Percentiles rank a stretch among this genome's conserved stretches.
Evolutionary conservation across 2,329 filamentous ascomycete genomes (phyloP).

Genomic region (Verticillium dahliae): DNA sequence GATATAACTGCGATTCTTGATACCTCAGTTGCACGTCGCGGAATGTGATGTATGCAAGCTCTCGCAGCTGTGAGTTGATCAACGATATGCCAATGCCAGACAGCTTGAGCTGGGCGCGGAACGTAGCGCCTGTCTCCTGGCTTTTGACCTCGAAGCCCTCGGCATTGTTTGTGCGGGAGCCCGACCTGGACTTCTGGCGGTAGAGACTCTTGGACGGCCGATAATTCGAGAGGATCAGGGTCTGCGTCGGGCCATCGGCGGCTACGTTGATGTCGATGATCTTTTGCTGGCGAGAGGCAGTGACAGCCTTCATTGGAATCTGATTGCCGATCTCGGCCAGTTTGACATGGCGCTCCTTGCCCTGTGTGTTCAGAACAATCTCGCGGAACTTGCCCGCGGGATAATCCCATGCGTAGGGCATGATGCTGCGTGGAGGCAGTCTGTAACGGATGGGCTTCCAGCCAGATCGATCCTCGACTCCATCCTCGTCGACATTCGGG

Average conservation of each 20-base stretch:
- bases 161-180: constrained; percentile 42
- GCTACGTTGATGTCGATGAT: constrained; percentile 96
- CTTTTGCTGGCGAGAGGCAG: constrained; percentile 63
- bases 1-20: constrained; percentile 87
- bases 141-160: constrained; percentile 91
- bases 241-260: constrained; percentile 92
- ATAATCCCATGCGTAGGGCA: constrained; percentile 99
- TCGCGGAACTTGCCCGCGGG: constrained; percentile 96
- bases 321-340: constrained; percentile 94
- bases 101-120: constrained; percentile 81
- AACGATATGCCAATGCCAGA: constrained; percentile 90
- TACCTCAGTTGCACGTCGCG: constrained; percentile 87
- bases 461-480: constrained; percentile 72
- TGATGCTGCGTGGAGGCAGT: constrained; percentile 88
- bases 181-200: constrained; percentile 47
- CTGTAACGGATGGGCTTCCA: constrained; percentile 93
- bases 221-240: constrained; percentile 89
- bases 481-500: constrained; percentile 87
- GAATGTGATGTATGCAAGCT: constrained; percentile 89
- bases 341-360: constrained; percentile 85
- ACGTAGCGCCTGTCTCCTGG: constrained; percentile 78
- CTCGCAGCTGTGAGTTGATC: constrained; percentile 85
- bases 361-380: constrained; percentile 72
- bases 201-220: constrained; percentile 90
- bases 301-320: constrained; percentile 83